These are phyloP conservation scores for Ochetophila trinervis DNA, from an alignment of 306 rosid species.

Conservation along the genomic window DNA sequence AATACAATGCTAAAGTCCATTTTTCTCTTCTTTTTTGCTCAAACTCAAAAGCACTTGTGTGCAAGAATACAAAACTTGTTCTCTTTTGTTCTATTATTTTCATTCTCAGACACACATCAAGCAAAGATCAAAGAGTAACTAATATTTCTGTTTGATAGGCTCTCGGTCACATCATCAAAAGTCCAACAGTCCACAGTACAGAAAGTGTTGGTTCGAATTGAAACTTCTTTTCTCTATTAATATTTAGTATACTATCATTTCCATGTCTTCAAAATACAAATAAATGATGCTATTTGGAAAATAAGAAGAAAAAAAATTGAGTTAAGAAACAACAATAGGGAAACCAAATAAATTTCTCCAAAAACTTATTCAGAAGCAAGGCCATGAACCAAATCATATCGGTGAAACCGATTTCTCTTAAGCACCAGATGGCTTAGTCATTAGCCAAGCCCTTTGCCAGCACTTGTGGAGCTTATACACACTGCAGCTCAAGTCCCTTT, in stretches of 20 bases:
- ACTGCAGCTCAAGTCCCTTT: slow-evolving; percentile 2
- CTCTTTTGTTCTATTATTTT: too few species aligned
- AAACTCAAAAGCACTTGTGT: too few species aligned
- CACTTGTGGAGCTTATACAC: slow-evolving; percentile 1
- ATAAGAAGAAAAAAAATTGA: background rate
- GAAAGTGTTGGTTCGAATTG: too few species aligned
- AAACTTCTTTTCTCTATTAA: background rate
- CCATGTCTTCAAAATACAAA: slow-evolving; percentile 4
- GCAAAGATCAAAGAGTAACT: too few species aligned
- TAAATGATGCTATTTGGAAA: background rate
- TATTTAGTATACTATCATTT: background rate
- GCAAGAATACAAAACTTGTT: too few species aligned
- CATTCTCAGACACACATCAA: too few species aligned
- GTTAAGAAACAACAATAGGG: background rate
- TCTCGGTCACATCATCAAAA: too few species aligned
- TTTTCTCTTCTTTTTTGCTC: too few species aligned
- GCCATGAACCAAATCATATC: slow-evolving; percentile 7
- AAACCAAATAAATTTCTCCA: too few species aligned
- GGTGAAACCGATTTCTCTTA: slow-evolving; percentile 4
- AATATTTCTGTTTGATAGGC: too few species aligned
- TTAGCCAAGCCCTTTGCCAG: slow-evolving; percentile 6
- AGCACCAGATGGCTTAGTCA: slow-evolving; percentile 3
- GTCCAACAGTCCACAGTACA: too few species aligned
- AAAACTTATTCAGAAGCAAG: slow-evolving; percentile 1
- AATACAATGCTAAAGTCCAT: too few species aligned